Conservation (phyloP, 331 rosid species). For the Prunus yedoensis region DNA sequence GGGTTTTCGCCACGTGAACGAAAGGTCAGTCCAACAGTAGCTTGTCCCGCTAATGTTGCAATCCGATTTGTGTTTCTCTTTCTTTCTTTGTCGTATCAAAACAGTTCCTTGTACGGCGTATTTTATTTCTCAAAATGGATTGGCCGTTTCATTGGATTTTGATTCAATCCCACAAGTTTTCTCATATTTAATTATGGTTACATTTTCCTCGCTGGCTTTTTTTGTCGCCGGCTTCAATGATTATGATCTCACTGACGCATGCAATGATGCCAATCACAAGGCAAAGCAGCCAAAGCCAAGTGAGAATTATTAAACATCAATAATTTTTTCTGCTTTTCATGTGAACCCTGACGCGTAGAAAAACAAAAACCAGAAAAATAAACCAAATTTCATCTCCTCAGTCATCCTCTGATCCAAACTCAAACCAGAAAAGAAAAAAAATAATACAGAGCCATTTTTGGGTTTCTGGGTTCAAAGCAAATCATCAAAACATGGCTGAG, state of each 20-base stretch:
- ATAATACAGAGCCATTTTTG: background rate
- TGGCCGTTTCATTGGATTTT: no score
- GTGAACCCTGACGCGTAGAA: background rate
- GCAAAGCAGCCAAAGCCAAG: background rate
- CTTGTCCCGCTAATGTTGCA: background rate
- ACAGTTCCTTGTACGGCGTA: no score
- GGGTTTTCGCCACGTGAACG: no score
- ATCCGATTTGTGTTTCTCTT: background rate
- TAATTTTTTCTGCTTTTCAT: background rate
- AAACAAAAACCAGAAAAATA: background rate
- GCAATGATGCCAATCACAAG: background rate
- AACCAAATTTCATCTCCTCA: background rate
- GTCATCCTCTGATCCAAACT: background rate
- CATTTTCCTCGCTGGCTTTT: no score
- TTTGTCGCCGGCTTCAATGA: no score
- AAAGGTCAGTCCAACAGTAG: background rate
- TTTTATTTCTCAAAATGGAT: no score
- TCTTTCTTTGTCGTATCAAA: background rate
- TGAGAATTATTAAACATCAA: no score
- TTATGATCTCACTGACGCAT: background rate
- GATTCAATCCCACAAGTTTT: no score
- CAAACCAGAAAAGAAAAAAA: background rate
- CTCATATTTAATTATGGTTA: no score
- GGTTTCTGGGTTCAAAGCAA: background rate
- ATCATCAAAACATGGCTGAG: background rate